phyloP scores from a whole-genome alignment of 1,284 basidiomycete genomes.

The Inonotus obliquus region DNA sequence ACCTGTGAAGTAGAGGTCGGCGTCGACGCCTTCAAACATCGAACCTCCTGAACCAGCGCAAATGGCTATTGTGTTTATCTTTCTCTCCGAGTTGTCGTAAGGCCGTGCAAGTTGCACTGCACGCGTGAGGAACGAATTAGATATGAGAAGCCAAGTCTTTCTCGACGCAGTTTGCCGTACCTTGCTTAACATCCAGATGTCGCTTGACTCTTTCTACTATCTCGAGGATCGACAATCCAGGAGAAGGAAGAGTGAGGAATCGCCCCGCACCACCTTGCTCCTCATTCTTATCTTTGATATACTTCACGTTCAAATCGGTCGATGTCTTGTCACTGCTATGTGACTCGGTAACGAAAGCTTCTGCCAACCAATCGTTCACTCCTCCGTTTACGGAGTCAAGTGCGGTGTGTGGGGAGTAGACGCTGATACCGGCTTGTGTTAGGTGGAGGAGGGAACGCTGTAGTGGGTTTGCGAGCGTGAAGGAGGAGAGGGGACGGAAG shows the following conservation, averaged over 20 bases:
- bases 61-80: conserved; percentile 62
- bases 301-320: not conserved
- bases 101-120: conserved; percentile 76
- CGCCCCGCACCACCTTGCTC: conserved; percentile 59
- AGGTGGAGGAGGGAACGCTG: conserved; percentile 79
- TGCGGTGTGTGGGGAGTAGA: conserved; percentile 87
- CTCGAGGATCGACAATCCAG: conserved; percentile 48
- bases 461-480: conserved; percentile 77
- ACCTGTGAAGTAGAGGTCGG: conserved; percentile 87
- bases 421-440: conserved; percentile 75
- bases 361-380: conserved; percentile 81
- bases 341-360: conserved; percentile 30
- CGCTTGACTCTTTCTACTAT: conserved; percentile 66
- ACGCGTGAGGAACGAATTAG: not conserved
- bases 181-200: conserved; percentile 57
- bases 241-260: conserved; percentile 54
- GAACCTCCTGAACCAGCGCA: conserved; percentile 84
- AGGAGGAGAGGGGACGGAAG: conserved; percentile 73
- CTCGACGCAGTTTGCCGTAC: conserved; percentile 38
- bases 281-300: conserved; percentile 24
- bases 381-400: conserved; percentile 81
- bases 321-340: conserved; percentile 13
- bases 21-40: conserved; percentile 61
- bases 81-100: conserved; percentile 27
- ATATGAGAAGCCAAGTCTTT: not conserved